These are phyloP conservation scores for Amaranthus cruentus DNA, from an alignment of 148 eudicot genomes.

Conservation along the genomic window DNA sequence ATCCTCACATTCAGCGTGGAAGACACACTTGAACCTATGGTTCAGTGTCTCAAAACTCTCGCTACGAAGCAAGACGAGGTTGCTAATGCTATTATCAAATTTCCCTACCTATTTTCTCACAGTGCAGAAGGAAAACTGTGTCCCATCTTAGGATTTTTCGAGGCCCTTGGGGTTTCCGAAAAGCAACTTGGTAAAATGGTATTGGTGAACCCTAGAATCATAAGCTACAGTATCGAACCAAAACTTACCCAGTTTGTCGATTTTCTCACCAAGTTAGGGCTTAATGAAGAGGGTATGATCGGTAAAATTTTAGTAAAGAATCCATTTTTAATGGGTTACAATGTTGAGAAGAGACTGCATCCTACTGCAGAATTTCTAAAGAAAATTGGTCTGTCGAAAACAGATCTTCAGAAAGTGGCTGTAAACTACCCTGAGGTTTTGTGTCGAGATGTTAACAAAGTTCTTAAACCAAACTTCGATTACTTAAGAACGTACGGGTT, in stretches of 20 bases:
- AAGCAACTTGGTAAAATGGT: slow-evolving; percentile 88
- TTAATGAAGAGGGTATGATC: slow-evolving; percentile 61
- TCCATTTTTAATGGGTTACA: slow-evolving; percentile 88
- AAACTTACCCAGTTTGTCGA: slow-evolving; percentile 80
- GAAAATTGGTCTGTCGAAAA: slow-evolving; percentile 60
- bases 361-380: slow-evolving; percentile 83
- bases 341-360: slow-evolving; percentile 68
- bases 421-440: slow-evolving; percentile 76
- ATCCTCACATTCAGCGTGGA: slow-evolving; percentile 69
- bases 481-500: slow-evolving; percentile 64
- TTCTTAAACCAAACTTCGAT: slow-evolving; percentile 58
- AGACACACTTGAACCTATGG: slow-evolving; percentile 83
- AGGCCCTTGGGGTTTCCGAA: slow-evolving; percentile 74
- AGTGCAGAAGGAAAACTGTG: slow-evolving; percentile 88
- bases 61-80: slow-evolving; percentile 72
- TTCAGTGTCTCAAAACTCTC: slow-evolving; percentile 74
- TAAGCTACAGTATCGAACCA: slow-evolving; percentile 83
- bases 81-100: slow-evolving; percentile 71
- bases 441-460: slow-evolving; percentile 83
- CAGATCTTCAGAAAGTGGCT: slow-evolving; percentile 62
- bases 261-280: slow-evolving; percentile 65
- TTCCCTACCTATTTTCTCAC: slow-evolving; percentile 79
- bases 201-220: slow-evolving; percentile 73
- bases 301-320: slow-evolving; percentile 77
- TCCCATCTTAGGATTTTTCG: slow-evolving; percentile 85